Evolutionary conservation across 1,284 basidiomycete genomes (phyloP).

Genomic region (Agroathelia rolfsii): DNA sequence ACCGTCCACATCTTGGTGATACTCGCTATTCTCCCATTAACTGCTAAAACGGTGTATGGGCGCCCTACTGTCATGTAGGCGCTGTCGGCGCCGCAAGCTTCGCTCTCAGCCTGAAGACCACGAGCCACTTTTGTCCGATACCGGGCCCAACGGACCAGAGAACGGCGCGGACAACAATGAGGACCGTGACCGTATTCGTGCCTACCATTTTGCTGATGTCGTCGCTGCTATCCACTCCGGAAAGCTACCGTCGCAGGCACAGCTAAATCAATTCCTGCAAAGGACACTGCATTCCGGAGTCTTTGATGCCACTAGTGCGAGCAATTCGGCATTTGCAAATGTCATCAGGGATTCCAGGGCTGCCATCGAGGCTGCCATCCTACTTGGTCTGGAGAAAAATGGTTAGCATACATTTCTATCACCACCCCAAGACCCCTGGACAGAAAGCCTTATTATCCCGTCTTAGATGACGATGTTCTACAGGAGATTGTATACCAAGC

Average conservation of each 20-base stretch:
- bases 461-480: constrained; percentile 32
- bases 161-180: too few relatives aligned
- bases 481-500: constrained; percentile 33
- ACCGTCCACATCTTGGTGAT: too few relatives aligned
- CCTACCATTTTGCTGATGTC: constrained; percentile 31
- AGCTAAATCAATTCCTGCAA: constrained; percentile 26
- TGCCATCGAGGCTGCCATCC: constrained; percentile 27
- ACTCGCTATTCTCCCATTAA: too few relatives aligned
- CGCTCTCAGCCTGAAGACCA: too few relatives aligned
- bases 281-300: constrained; percentile 25
- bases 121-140: too few relatives aligned
- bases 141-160: too few relatives aligned
- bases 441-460: constrained; percentile 1
- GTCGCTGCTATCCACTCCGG: constrained; percentile 33
- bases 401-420: constrained; percentile 20
- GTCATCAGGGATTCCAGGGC: constrained; percentile 25
- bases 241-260: constrained; percentile 39
- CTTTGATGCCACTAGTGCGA: constrained; percentile 16
- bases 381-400: constrained; percentile 40
- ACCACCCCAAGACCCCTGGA: not conserved
- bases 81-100: too few relatives aligned
- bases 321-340: too few relatives aligned
- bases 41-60: too few relatives aligned
- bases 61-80: too few relatives aligned
- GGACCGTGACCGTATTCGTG: too few relatives aligned